Evolutionary conservation across 257 asterid species (phyloP).

Genomic region (Solanum clarkiae): DNA sequence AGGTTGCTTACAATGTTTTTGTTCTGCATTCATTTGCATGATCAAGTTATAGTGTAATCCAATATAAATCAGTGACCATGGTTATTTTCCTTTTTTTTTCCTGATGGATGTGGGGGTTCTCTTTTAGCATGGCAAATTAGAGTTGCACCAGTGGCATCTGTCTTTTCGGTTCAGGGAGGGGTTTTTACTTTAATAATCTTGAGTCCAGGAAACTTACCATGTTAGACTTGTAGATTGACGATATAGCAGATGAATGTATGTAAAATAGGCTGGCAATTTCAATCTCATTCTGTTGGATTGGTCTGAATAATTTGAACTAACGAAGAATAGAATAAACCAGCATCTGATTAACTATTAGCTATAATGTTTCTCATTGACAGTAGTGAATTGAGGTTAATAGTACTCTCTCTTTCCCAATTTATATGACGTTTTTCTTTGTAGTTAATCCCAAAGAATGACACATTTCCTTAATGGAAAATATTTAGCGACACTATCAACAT

Average conservation of each 20-base stretch:
- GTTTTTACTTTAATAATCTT: neutral
- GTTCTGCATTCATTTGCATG: neutral
- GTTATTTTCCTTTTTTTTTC: neutral
- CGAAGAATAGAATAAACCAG: neutral
- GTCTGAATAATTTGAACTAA: neutral
- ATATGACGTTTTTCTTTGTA: neutral
- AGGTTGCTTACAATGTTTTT: conserved; percentile 23
- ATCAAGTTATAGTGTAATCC: neutral
- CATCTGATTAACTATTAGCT: neutral
- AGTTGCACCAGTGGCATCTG: neutral
- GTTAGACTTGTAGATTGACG: neutral
- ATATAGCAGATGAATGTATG: neutral
- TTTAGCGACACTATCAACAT: neutral
- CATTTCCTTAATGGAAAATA: neutral
- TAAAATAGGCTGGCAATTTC: neutral
- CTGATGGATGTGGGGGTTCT: neutral
- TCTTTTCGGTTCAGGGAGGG: neutral
- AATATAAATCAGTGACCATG: neutral
- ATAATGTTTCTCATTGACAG: neutral
- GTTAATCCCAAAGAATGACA: neutral
- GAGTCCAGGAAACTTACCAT: neutral
- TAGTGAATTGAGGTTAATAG: neutral
- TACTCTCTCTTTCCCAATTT: neutral
- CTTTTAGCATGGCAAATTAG: neutral
- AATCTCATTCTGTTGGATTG: neutral